These are phyloP conservation scores for Aureobasidium sp. DNA, from an alignment of 2,329 filamentous ascomycete genomes.

Conservation along the genomic window DNA sequence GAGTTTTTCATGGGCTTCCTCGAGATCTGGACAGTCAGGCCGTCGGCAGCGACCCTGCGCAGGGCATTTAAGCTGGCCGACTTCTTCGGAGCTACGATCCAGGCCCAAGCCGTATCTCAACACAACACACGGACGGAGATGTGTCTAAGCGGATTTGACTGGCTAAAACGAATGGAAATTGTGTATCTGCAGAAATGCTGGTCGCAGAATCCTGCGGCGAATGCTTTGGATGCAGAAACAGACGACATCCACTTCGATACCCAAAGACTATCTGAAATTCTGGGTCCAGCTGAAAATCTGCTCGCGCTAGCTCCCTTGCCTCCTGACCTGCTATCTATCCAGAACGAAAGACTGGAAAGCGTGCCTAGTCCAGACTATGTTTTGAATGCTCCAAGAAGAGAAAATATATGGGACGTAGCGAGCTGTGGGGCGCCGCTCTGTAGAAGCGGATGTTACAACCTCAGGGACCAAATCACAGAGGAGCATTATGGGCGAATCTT, in stretches of 20 bases:
- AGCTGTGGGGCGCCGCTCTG: conserved; percentile 15
- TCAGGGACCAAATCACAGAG: conserved; percentile 14
- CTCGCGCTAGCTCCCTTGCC: conserved; percentile 9
- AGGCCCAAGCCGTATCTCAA: conserved; percentile 3
- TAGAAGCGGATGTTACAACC: conserved; percentile 10
- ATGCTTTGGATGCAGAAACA: background rate
- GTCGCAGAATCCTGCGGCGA: conserved; percentile 7
- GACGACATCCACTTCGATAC: conserved; percentile 4
- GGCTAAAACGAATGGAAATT: conserved; percentile 16
- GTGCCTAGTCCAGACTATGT: conserved; percentile 10
- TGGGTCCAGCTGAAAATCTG: conserved; percentile 14
- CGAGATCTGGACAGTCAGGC: conserved; percentile 14
- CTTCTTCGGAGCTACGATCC: conserved; percentile 16
- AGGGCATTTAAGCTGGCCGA: conserved; percentile 18
- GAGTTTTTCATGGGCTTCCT: conserved; percentile 18
- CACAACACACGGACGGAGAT: conserved; percentile 15
- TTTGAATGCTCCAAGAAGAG: conserved; percentile 5
- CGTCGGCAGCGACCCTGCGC: conserved; percentile 15
- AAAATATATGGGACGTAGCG: conserved; percentile 13
- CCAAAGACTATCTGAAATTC: conserved; percentile 10
- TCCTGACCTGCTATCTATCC: background rate
- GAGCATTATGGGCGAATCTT: conserved; percentile 16
- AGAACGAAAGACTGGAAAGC: background rate
- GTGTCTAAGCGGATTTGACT: conserved; percentile 18
- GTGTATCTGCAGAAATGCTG: conserved; percentile 16